These are phyloP conservation scores for Pyrenochaeta sp. DNA, from an alignment of 2,329 filamentous ascomycete species.

Conservation along the genomic window DNA sequence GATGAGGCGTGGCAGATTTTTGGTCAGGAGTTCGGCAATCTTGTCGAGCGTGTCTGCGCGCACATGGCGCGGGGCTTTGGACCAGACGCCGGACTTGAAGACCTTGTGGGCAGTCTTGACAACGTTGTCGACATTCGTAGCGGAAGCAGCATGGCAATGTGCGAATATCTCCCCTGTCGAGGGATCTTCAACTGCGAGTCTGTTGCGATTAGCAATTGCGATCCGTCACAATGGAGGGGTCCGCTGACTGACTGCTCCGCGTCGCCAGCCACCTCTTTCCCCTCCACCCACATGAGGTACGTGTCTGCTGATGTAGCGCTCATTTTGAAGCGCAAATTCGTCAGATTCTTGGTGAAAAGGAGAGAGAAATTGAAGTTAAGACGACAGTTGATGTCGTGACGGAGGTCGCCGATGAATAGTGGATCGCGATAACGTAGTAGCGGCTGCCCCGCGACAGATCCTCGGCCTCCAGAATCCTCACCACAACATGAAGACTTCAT, in stretches of 20 bases:
- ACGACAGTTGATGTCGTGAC: conserved; percentile 7
- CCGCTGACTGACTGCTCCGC: conserved; percentile 57
- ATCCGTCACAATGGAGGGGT: conserved; percentile 15
- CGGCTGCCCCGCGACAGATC: conserved; percentile 11
- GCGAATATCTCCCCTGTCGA: conserved; percentile 63
- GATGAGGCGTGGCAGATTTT: conserved; percentile 65
- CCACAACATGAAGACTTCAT: background rate
- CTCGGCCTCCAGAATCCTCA: background rate
- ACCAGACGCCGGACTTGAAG: conserved; percentile 65
- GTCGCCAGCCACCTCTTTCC: conserved; percentile 52
- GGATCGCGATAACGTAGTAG: conserved; percentile 30
- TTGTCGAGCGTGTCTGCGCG: conserved; percentile 71
- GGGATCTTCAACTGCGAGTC: conserved; percentile 64
- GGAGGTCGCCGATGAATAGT: conserved; percentile 31
- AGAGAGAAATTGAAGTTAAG: conserved; percentile 1
- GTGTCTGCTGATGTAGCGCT: conserved; percentile 9
- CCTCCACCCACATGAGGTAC: conserved; percentile 54
- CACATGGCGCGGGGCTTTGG: conserved; percentile 62
- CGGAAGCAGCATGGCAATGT: conserved; percentile 59
- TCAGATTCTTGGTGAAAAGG: background rate
- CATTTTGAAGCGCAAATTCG: conserved; percentile 9
- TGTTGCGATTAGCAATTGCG: conserved; percentile 35
- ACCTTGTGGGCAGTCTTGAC: conserved; percentile 54
- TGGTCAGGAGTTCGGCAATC: conserved; percentile 63
- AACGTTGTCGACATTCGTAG: conserved; percentile 54